Base-by-base conservation (phyloP, 116 monocot genomes). In the Dioscorea cayenensis region DNA sequence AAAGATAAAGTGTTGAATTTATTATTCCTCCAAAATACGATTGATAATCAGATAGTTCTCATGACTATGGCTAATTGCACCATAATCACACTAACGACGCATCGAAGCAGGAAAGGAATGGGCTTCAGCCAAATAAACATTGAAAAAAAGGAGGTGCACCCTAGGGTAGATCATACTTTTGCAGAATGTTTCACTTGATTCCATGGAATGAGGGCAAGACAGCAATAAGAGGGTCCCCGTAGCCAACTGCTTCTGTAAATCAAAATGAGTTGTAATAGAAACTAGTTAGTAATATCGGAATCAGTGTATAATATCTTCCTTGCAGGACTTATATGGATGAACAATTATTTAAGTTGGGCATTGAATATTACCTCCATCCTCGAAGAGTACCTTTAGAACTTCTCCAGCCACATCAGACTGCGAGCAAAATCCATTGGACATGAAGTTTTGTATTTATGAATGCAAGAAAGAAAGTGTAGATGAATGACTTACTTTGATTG, bases 371-470 rank as follows among this genome's bases (percentile, higher is more conserved):
- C 94, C 94, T 87, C 87, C 94, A 72, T 94, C 90, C 63, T 76
- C 70, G 76, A 28, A 87, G 7, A 94, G 85, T 35, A 90, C 68
- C 76, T 82, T 90, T 4, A 90, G 66, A 2, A 87, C 84, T 82
- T 94, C 90, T 55, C 90, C 94, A 78, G 78, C 82, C n/a, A 85
- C 85, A 80, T 85, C 80, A 21, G 89, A 89, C 89, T 89, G 70
- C 66, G n/a, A 71, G 38, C 19, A 70, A 28, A 48, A 60, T 29
- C 23, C 27, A 49, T 3, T 11, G 49, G 49, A 49, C 7, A 43
- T 66, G 16, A 49, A 65, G 36, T n/a, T 60, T 8, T 10, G 38
- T 61, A 36, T 3, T 55, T 62, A 36, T 16, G 25, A 52, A 73
- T 73, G 35, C 21, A 43, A 37, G 35, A 58, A 25, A 52, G 17